phyloP scores from a whole-genome alignment of 2,329 filamentous ascomycete genomes.

The Massarina eburnea region DNA sequence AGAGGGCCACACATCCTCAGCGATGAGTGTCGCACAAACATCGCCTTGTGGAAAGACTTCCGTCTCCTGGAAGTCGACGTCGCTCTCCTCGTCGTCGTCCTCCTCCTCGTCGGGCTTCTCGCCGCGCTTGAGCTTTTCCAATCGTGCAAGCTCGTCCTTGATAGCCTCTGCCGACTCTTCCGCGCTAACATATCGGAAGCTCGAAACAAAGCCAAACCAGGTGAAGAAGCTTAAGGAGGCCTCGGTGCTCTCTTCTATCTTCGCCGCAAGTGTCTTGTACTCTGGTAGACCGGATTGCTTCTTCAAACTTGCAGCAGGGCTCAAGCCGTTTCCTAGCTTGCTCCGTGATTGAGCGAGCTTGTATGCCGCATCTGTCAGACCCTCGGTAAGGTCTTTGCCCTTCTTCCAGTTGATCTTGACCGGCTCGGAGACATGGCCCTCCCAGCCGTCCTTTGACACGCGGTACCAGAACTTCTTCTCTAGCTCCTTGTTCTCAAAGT shows the following conservation, averaged over 20 bases:
- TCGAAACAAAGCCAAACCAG: slow-evolving; percentile 74
- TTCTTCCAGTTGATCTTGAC: slow-evolving; percentile 78
- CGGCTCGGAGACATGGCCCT: slow-evolving; percentile 82
- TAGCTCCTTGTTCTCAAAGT: slow-evolving; percentile 74
- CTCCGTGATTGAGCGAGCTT: slow-evolving; percentile 67
- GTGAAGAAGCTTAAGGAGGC: slow-evolving; percentile 79
- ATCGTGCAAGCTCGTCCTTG: slow-evolving; percentile 62
- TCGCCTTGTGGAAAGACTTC: slow-evolving; percentile 91
- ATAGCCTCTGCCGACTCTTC: slow-evolving; percentile 68
- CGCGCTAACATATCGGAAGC: slow-evolving; percentile 67
- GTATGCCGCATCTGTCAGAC: slow-evolving; percentile 73
- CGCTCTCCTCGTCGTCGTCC: slow-evolving; percentile 54
- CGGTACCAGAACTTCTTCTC: slow-evolving; percentile 95
- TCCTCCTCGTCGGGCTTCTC: slow-evolving; percentile 42
- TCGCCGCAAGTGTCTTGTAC: slow-evolving; percentile 57
- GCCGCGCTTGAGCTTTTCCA: slow-evolving; percentile 47
- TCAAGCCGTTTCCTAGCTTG: slow-evolving; percentile 28
- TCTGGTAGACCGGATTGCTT: slow-evolving; percentile 58
- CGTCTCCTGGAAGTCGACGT: slow-evolving; percentile 66
- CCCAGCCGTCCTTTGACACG: slow-evolving; percentile 63
- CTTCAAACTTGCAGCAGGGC: slow-evolving; percentile 44
- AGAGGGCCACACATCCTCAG: slow-evolving; percentile 85
- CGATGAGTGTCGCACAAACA: slow-evolving; percentile 75
- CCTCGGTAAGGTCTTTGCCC: slow-evolving; percentile 79
- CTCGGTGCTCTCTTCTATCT: slow-evolving; percentile 60